Conservation (phyloP, 108 stramenopile species). For the Cyclostephanos invisitatus region DNA sequence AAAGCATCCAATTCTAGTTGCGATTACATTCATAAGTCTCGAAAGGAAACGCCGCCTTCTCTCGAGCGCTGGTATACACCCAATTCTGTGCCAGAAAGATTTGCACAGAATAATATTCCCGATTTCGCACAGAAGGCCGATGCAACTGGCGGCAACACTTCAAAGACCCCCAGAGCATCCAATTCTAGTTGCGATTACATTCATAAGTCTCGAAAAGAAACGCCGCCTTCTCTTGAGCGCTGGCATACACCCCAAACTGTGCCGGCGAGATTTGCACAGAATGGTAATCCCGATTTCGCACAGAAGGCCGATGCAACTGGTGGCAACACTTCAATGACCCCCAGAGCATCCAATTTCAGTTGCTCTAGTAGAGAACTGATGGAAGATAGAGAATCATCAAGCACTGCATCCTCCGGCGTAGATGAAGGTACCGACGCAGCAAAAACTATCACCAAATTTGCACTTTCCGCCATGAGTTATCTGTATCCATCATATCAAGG, state of each 20-base stretch:
- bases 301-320: background rate
- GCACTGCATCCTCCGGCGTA: background rate
- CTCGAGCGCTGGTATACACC: background rate
- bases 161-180: constrained; percentile 11
- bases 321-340: background rate
- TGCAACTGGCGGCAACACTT: background rate
- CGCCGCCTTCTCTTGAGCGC: background rate
- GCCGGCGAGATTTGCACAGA: background rate
- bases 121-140: background rate
- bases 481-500: constrained; percentile 8
- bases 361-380: background rate
- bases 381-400: background rate
- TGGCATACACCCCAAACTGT: background rate
- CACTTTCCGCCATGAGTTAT: constrained; percentile 2
- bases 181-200: constrained; percentile 3
- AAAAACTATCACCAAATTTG: constrained; percentile 1
- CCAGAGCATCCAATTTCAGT: background rate
- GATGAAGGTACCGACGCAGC: background rate
- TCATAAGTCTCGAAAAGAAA: background rate
- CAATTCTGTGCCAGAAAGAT: background rate
- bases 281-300: background rate
- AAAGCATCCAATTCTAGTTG: background rate
- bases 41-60: background rate
- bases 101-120: background rate
- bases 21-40: background rate